Conservation (phyloP, 2,329 filamentous ascomycete species). For the Dendrostoma leiphaemia region DNA sequence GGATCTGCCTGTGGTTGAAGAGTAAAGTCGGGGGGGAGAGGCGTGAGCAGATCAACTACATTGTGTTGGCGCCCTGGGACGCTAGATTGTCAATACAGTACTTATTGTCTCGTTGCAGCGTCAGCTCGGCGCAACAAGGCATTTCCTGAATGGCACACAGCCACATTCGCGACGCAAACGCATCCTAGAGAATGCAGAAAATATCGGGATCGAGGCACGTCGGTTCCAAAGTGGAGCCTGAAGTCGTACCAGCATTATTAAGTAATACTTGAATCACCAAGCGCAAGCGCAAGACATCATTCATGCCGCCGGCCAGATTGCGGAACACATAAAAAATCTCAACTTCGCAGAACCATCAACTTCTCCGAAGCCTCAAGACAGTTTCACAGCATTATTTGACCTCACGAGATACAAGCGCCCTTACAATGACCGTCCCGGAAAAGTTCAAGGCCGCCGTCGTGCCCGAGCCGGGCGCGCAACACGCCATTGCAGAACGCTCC, state of each 20-base stretch:
- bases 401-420: background rate
- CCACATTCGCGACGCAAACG: too few species aligned
- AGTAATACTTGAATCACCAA: background rate
- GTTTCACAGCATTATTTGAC: background rate
- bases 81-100: too few species aligned
- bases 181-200: too few species aligned
- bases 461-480: constrained; percentile 14
- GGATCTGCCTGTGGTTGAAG: constrained; percentile 60
- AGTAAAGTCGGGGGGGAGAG: too few species aligned
- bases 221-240: too few species aligned
- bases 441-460: constrained; percentile 17
- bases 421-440: constrained; percentile 12
- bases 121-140: too few species aligned
- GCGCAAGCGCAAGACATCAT: background rate
- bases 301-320: background rate
- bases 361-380: background rate
- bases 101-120: too few species aligned
- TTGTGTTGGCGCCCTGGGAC: too few species aligned
- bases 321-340: background rate
- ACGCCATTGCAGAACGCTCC: constrained; percentile 7
- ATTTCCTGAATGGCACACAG: too few species aligned
- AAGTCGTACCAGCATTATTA: background rate
- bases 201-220: too few species aligned
- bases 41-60: too few species aligned
- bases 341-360: background rate